Conservation (phyloP, 2,329 filamentous ascomycete species). For the Trichophyton simii region DNA sequence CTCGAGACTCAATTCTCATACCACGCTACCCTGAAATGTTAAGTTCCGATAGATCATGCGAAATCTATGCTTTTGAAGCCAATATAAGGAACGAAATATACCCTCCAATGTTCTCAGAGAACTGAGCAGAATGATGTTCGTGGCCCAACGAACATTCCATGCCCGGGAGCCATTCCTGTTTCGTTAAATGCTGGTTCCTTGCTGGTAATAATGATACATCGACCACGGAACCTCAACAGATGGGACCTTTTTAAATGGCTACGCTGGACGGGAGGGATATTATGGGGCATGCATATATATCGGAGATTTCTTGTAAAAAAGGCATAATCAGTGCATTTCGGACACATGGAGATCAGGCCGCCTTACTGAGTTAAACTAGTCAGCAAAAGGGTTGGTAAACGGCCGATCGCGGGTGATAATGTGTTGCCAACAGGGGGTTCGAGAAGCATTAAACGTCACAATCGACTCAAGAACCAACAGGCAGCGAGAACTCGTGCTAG, state of each 20-base stretch:
- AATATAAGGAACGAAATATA: background rate
- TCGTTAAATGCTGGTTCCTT: background rate
- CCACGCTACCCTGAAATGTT: background rate
- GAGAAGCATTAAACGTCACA: too few species aligned
- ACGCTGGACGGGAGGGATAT: too few species aligned
- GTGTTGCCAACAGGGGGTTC: too few species aligned
- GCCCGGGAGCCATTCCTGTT: background rate
- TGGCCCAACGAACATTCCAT: background rate
- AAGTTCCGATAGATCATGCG: background rate
- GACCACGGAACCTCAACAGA: background rate
- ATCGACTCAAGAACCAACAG: too few species aligned
- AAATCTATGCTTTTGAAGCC: background rate
- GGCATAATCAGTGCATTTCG: too few species aligned
- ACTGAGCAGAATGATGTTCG: background rate
- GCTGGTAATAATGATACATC: too few species aligned
- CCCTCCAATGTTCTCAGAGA: background rate
- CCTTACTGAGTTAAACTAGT: too few species aligned
- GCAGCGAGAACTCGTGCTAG: too few species aligned
- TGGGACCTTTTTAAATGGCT: background rate
- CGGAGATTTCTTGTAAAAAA: background rate
- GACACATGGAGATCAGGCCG: too few species aligned
- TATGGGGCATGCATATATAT: background rate
- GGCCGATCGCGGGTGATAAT: too few species aligned
- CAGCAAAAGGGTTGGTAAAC: too few species aligned
- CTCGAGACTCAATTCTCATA: background rate